Evolutionary conservation across 139 green algal species (phyloP), one percentile per base, ranked within the genome.

Genomic region (Limnomonas spitsbergensis): DNA sequence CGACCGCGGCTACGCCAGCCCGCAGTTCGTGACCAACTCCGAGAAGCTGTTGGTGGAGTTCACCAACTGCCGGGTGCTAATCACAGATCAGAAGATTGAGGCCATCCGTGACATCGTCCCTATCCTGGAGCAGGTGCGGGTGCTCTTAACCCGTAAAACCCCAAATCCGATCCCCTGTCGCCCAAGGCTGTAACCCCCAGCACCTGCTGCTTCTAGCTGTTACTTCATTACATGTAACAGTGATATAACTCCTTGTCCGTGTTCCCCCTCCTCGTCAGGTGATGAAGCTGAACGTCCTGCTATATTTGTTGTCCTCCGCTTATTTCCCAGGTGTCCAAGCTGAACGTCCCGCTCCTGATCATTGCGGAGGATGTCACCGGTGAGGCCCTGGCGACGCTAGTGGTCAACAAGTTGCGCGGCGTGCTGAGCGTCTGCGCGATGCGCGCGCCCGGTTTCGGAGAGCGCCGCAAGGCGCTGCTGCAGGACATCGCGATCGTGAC

Each of bases 381-480:
- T 37, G 95, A 99, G 88, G 95, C 95, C 4, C 88, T 99, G 66
- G 96, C 96, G 39, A 99, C 96, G 2, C 92, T 99, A 75, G 94
- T 99, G 42, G 96, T 99, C 0, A 99, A 99, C 93, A 99, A 99
- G 91, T 87, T 99, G 81, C 89, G 96, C 74, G 96, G 96, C 79
- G 93, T 99, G 52, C 80, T 99, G 54, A 92, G 95, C 53, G 96
- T 99, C 37, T 88, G 80, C 69, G 95, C 95, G 53, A 96, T 99
- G 77, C 98, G 98, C 89, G 95, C 80, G 91, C 96, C 96, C 7
- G 95, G 95, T 29, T 99, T 99, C 88, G 96, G 96, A 38, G 96
- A 99, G 88, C 96, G 96, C 83, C 89, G 96, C 69, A 99, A 99
- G 88, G 88, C 93, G 14, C 96, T 98, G 87, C 91, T 99, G 82